Evolutionary conservation across 1,139 yeast species (phyloP), one percentile per base, ranked within the genome.

Genomic region (Candida freyschussii): DNA sequence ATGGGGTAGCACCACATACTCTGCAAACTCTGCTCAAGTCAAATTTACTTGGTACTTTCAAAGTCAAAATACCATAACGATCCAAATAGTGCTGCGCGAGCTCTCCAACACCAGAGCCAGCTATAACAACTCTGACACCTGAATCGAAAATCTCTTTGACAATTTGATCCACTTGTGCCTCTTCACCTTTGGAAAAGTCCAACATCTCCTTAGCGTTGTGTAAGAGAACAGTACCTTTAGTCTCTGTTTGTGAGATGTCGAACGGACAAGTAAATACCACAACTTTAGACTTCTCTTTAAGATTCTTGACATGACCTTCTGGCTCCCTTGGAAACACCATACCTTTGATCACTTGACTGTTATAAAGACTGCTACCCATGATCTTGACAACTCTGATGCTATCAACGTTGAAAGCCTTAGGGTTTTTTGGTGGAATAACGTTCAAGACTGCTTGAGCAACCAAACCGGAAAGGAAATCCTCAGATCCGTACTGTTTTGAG

Each of bases 241-340:
- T 89, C 66, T 91, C 98, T 13, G 98, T 89, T 40, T 87, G 81
- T 15, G 96, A 80, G 44, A 85, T 86, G 61, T 91, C 98, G 41
- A 91, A 77, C 19, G 97, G 96, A 59, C 95, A 81, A 11, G 96
- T 86, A 63, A 72, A 93, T 4, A 87, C 91, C 7, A 85, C 98
- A 26, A 91, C 97, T 60, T 86, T 87, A 17, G 94, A 76, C 50
- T 72, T 76, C 21, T 59, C 59, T 13, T 45, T 49, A 37, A 82
- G 65, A 44, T 78, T 72, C 60, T 85, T 85, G 35, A 89, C 63
- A 44, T 76, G 78, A 12, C 96, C 95, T 59, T 91, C 97, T 10
- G 98, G 96, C 59, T 87, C 95, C 53, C 94, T 75, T 48, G 95
- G 95, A 70, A 93, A 91, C 25, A 93, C 96, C 98, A 91, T 91